These are phyloP conservation scores for Geotrichum armillariae DNA, from an alignment of 1,139 yeast genomes.

Conservation along the genomic window DNA sequence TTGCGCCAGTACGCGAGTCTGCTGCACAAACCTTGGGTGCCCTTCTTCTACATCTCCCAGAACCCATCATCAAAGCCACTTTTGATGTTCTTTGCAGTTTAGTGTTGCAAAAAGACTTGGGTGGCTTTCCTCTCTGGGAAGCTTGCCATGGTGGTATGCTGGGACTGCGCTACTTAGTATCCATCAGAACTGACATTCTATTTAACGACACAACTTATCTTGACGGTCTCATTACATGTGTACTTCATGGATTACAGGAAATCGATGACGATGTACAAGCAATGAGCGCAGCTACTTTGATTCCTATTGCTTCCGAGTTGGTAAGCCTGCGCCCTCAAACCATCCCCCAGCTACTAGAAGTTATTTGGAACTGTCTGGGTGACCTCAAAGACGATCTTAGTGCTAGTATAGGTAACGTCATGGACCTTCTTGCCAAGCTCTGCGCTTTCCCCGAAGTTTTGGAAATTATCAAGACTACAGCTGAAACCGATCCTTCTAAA, in stretches of 20 bases:
- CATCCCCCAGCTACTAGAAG: constrained; percentile 65
- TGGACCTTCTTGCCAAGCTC: constrained; percentile 87
- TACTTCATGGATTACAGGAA: constrained; percentile 79
- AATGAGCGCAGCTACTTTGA: constrained; percentile 88
- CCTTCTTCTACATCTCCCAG: constrained; percentile 68
- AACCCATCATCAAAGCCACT: constrained; percentile 52
- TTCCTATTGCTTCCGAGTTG: constrained; percentile 86
- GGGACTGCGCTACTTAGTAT: constrained; percentile 88
- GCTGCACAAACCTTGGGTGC: constrained; percentile 96
- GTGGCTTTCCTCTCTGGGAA: constrained; percentile 70
- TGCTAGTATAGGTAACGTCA: constrained; percentile 93
- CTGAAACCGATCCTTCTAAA: constrained; percentile 46
- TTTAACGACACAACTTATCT: constrained; percentile 52
- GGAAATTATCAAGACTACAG: constrained; percentile 61
- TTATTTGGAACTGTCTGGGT: constrained; percentile 85
- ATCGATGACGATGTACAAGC: constrained; percentile 96
- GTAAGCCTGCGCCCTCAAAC: constrained; percentile 62
- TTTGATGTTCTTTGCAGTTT: constrained; percentile 67
- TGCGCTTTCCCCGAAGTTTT: constrained; percentile 82
- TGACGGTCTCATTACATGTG: constrained; percentile 78
- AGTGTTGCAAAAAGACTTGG: constrained; percentile 64
- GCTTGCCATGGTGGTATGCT: constrained; percentile 98
- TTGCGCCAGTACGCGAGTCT: constrained; percentile 97
- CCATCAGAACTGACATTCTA: constrained; percentile 80
- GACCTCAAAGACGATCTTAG: constrained; percentile 87